Percentiles rank a stretch among this genome's conserved stretches.
These are phyloP conservation scores for Entomortierella parvispora DNA, from an alignment of 192 early-diverging fungal genomes.

Conservation along the genomic window DNA sequence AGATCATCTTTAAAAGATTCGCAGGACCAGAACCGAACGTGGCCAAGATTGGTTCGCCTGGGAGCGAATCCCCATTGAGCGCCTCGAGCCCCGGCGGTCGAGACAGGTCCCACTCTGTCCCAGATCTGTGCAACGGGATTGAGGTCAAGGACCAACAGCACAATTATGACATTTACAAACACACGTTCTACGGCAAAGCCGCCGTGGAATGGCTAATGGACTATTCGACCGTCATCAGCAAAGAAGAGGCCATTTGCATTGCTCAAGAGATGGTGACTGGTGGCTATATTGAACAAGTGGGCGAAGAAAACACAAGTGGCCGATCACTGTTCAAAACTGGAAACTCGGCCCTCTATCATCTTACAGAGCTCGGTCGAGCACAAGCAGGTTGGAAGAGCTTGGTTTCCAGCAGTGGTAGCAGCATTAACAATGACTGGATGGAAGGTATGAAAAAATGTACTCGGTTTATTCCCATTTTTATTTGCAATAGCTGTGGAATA, in stretches of 20 bases:
- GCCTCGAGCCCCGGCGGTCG: constrained; percentile 18
- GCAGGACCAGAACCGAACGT: constrained; percentile 54
- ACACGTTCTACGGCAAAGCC: constrained; percentile 59
- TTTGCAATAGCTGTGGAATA: background rate
- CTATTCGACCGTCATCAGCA: constrained; percentile 58
- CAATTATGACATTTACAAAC: constrained; percentile 49
- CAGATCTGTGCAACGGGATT: constrained; percentile 55
- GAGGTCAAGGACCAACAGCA: constrained; percentile 57
- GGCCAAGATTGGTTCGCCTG: background rate
- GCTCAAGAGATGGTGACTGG: constrained; percentile 55
- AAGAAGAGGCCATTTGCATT: constrained; percentile 59
- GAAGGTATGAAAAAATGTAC: constrained; percentile 40
- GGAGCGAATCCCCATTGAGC: constrained; percentile 5
- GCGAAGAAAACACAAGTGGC: constrained; percentile 18
- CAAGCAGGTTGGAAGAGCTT: constrained; percentile 47
- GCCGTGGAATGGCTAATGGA: constrained; percentile 62
- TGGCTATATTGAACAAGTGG: constrained; percentile 58
- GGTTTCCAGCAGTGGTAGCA: constrained; percentile 35
- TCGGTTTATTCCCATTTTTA: background rate
- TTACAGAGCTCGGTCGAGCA: constrained; percentile 48
- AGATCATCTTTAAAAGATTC: constrained; percentile 54
- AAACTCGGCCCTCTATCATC: constrained; percentile 41
- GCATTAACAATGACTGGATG: constrained; percentile 47
- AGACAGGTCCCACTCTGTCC: constrained; percentile 20
- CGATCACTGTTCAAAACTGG: constrained; percentile 24